These are phyloP conservation scores for Corylus avellana DNA, from an alignment of 306 rosid genomes.

Conservation along the genomic window DNA sequence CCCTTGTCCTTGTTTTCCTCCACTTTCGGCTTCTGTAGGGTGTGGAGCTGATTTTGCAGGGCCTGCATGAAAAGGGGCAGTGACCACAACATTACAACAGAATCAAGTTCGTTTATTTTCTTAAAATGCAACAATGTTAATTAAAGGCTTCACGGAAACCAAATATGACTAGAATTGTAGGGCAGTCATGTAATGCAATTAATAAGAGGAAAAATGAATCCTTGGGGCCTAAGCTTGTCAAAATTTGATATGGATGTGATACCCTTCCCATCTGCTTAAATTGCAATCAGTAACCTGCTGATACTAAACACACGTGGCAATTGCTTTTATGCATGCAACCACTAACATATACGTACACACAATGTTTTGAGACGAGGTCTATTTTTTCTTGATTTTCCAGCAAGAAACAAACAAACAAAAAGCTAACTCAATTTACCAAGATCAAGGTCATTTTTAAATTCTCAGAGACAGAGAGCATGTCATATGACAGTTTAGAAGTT, in stretches of 20 bases:
- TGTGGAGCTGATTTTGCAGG: conserved; percentile 64
- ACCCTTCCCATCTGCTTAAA: background rate
- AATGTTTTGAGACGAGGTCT: background rate
- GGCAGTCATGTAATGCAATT: background rate
- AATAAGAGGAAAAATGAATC: background rate
- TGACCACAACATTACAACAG: background rate
- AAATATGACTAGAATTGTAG: background rate
- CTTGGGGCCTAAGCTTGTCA: background rate
- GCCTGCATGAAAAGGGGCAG: conserved; percentile 34
- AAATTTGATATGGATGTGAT: background rate
- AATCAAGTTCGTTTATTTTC: background rate
- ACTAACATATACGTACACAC: background rate
- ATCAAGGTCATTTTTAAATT: too few species aligned
- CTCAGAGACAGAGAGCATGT: too few species aligned
- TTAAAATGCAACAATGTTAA: background rate
- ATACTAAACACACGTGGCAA: background rate
- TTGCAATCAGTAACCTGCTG: background rate
- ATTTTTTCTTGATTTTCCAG: too few species aligned
- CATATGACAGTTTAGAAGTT: background rate
- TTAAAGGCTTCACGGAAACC: background rate
- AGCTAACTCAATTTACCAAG: too few species aligned
- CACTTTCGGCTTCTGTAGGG: conserved; percentile 44
- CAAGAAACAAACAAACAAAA: too few species aligned
- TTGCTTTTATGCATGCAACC: background rate
- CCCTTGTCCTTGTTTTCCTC: conserved; percentile 32